phyloP scores from a whole-genome alignment of 2,329 filamentous ascomycete genomes.

The Coniochaeta prunicola region DNA sequence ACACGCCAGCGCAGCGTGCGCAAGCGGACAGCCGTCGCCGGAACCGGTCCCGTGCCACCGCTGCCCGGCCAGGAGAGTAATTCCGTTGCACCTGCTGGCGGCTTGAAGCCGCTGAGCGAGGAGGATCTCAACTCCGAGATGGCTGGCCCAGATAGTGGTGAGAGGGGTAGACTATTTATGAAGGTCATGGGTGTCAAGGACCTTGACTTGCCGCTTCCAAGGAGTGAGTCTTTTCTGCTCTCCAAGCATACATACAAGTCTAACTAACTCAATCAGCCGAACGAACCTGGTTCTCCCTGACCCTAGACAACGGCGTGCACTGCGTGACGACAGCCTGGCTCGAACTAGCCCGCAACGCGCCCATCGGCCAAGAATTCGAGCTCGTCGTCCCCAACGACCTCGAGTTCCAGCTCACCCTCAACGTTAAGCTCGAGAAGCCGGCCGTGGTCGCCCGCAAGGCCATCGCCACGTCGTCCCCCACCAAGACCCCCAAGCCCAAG shows the following conservation, averaged over 20 bases:
- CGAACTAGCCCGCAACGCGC: conserved; percentile 83
- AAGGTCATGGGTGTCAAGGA: conserved; percentile 99
- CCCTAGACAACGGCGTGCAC: conserved; percentile 95
- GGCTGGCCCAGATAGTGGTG: conserved; percentile 67
- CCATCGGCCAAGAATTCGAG: conserved; percentile 97
- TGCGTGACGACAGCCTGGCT: conserved; percentile 96
- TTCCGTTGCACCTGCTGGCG: conserved; percentile 52
- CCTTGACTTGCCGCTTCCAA: conserved; percentile 81
- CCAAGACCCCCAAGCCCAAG: conserved; percentile 63
- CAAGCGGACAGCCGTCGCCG: conserved; percentile 44
- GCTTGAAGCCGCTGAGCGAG: conserved; percentile 59
- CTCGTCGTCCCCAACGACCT: conserved; percentile 93
- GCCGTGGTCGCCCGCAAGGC: conserved; percentile 43
- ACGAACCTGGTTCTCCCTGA: conserved; percentile 89
- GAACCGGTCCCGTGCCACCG: conserved; percentile 62
- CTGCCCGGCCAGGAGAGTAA: conserved; percentile 85
- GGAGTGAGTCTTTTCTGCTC: conserved; percentile 55
- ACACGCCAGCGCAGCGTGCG: conserved; percentile 57
- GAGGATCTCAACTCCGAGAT: conserved; percentile 53
- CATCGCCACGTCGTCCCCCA: conserved; percentile 47
- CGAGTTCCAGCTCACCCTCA: conserved; percentile 96
- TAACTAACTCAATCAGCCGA: conserved; percentile 52
- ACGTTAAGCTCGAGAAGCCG: conserved; percentile 86
- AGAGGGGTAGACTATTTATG: conserved; percentile 87
- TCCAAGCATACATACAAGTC: conserved; percentile 4